Evolutionary conservation across 768 basidiomycete species (phyloP).

Genomic region (Pulveroboletus sp.): DNA sequence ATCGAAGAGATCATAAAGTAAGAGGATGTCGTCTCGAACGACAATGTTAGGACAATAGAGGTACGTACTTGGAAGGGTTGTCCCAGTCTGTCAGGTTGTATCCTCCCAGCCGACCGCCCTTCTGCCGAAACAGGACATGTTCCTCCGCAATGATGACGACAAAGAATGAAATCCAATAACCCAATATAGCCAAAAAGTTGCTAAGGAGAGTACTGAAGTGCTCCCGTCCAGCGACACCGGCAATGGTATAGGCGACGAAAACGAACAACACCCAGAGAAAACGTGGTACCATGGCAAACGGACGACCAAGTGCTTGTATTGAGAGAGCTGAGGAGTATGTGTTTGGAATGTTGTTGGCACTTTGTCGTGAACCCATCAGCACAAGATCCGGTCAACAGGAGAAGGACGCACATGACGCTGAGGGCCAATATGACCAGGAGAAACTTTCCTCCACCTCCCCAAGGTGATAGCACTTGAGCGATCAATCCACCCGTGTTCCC

Average conservation of each 20-base stretch:
- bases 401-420: slow-evolving; percentile 36
- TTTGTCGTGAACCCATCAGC: slow-evolving; percentile 7
- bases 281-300: slow-evolving; percentile 41
- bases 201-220: slow-evolving; percentile 41
- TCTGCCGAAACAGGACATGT: slow-evolving; percentile 43
- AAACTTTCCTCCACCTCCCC: slow-evolving; percentile 40
- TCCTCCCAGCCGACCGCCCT: slow-evolving; percentile 40
- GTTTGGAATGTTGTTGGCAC: slow-evolving; percentile 39
- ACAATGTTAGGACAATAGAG: too few species aligned
- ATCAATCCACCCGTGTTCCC: slow-evolving; percentile 43
- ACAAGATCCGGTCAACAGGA: not conserved
- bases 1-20: not conserved
- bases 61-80: slow-evolving; percentile 30
- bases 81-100: slow-evolving; percentile 51
- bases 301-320: slow-evolving; percentile 41
- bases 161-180: slow-evolving; percentile 47
- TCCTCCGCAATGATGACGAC: slow-evolving; percentile 43
- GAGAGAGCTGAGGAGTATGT: slow-evolving; percentile 46
- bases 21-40: not conserved
- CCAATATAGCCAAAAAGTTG: slow-evolving; percentile 40
- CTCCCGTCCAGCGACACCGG: slow-evolving; percentile 39
- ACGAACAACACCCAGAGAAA: slow-evolving; percentile 42
- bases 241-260: slow-evolving; percentile 37
- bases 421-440: slow-evolving; percentile 39
- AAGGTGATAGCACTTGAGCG: slow-evolving; percentile 40